Base-by-base conservation (phyloP, 257 asterid genomes). In the Euphrasia confusa region DNA sequence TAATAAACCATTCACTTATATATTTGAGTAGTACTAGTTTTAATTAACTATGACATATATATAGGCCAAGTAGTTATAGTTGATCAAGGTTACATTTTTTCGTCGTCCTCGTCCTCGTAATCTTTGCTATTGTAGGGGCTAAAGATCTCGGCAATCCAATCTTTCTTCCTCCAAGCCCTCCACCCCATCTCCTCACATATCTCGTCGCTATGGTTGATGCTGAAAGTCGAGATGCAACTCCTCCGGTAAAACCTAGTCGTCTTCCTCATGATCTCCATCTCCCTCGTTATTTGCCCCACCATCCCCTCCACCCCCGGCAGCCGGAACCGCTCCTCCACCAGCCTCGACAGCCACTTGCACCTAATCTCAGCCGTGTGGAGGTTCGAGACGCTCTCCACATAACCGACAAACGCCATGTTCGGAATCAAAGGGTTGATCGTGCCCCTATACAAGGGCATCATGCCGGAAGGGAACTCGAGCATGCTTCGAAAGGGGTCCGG, bases 381-480 rank as follows among this genome's bases (percentile, higher is more conserved):
- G 68, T 90, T 90, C 1, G 98, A 84, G 7, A 90, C 96, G 12
- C 96, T 90, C 84, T 90, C 98, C 1, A 90, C 74, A 65, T 79
- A 88, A 0, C 98, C 98, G 39, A 90, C 88, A 35, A 88, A 85
- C 4, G 98, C 91, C 92, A 77, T 88, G 61, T 82, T 90, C 0
- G 98, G 98, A 60, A 90, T 85, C 70, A 86, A 40, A 4, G 98
- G 98, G 66, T 90, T 85, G 65, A 90, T 78, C 10, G 95, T 82
- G 5, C 98, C 95, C 88, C 98, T 90, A 74, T 90, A 90, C 9
- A 90, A 66, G n/a, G 98, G 96, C 87, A 88, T 88, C 82, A 88
- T 75, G 64, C 92, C 91, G 0, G 89, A 84, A 68, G 92, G 83
- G n/a, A 79, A 77, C 15, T 88, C 92, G 2, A 88, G 71, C 2